Base-by-base conservation (phyloP, 192 early-diverging fungal species). In the Coemansia sp. region DNA sequence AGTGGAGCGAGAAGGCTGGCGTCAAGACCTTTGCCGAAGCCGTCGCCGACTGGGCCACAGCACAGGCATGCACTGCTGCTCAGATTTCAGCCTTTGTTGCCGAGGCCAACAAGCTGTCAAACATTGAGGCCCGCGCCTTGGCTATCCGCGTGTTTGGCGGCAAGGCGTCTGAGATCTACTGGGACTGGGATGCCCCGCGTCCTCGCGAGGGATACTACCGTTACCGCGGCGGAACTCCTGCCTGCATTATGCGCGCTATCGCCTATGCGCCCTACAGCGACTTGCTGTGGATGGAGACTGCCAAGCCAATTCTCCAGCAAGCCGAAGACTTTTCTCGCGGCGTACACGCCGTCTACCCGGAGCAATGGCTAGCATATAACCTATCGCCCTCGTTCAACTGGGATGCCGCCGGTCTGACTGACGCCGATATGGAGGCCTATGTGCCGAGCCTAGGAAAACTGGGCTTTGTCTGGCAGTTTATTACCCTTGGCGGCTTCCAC, bases 401-500 rank as follows among this genome's bases (percentile, higher is more conserved):
- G 95, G 94, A 96, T 75, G 94, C 95, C 13, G 95, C 97, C 22
- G 95, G 95, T 47, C 90, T 97, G 91, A 90, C 82, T 39, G 97
- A 98, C 80, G 83, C 89, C 40, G 91, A 97, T 77, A 97, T 98
- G 87, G 84, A 89, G 46, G 79, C 78, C 66, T 98, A 93, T 77
- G 90, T 97, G 58, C 78, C 79, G 20, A 89, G 94, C 65, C 87
- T 98, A 29, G 95, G 93, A 66, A 88, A 88, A 76, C 87, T 97
- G 10, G 95, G 97, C n/a, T 98, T 98, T 86, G 88, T 87, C 40
- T 98, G 96, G 95, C 95, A 98, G 84, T 98, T 98, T 79, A 97
- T 97, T 73, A 98, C 97, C 18, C 86, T 98, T 33, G 95, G 90
- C 73, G 97, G 97, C 79, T 92, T 97, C 87, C 95, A 96, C 75